Percentiles rank a stretch among this genome's conserved stretches.
These are phyloP conservation scores for Apiotrichum brassicae DNA, from an alignment of 1,284 basidiomycete genomes.

Conservation along the genomic window DNA sequence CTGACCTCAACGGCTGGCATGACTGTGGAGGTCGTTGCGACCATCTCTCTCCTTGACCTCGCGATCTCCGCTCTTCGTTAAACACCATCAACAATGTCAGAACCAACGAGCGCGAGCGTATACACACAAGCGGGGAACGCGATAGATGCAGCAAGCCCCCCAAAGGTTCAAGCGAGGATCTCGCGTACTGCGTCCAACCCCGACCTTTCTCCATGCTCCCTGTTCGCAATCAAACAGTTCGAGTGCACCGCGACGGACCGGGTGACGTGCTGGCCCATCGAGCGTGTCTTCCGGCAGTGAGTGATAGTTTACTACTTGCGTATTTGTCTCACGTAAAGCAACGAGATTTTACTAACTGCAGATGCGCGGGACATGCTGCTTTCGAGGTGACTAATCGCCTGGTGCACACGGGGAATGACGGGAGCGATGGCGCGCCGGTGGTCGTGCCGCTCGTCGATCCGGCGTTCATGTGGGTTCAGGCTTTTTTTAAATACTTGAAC, in stretches of 20 bases:
- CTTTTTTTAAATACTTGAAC: no score
- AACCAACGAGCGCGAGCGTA: no score
- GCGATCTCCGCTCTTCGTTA: no score
- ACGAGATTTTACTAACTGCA: constrained; percentile 7
- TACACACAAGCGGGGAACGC: no score
- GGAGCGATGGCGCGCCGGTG: neutral
- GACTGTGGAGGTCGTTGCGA: no score
- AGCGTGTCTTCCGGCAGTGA: constrained; percentile 18
- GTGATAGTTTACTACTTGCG: neutral
- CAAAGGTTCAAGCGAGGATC: no score
- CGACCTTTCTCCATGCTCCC: constrained; percentile 2
- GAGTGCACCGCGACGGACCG: constrained; percentile 7
- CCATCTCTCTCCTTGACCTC: no score
- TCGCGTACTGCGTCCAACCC: neutral
- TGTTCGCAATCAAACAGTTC: constrained; percentile 15
- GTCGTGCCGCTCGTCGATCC: constrained; percentile 7
- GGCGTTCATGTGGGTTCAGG: constrained; percentile 3
- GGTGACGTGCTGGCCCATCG: constrained; percentile 14
- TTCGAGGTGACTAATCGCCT: constrained; percentile 16
- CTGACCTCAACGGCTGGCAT: no score
- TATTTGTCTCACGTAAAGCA: neutral
- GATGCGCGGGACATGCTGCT: constrained; percentile 10
- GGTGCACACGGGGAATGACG: neutral
- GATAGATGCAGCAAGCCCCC: no score
- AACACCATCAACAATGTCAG: no score